Base-by-base conservation (phyloP, 2,329 filamentous ascomycete genomes). In the Parafenestella ontariensis region DNA sequence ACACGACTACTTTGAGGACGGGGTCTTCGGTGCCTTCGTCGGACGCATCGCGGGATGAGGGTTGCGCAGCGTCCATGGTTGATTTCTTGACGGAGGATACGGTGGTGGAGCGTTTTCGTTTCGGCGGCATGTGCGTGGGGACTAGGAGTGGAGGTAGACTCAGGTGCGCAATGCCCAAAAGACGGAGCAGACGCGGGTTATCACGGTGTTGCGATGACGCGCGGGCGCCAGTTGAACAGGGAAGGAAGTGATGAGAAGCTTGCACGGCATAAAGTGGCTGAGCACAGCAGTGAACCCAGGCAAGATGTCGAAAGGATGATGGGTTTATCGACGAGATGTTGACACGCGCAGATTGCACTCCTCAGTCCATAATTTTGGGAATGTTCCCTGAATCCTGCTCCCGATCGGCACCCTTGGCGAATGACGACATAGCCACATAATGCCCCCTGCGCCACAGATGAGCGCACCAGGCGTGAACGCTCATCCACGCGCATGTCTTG, bases 41-140 rank as follows among this genome's bases (percentile, higher is more conserved):
- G 15, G 91, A 94, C 56, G 90, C 90, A 79, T 96, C 91, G 72
- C 90, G 86, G 31, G 91, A 93, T 17, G 90, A 92, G 31, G 89
- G 83, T 74, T 88, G 86, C 63, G 88, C 83, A 45, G 87, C 81
- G 70, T 89, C 83, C 53, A 84, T 79, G 64, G 78, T 71, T 58
- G 81, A 71, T 63, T 82, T 77, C 57, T 82, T 79, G 59, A 79
- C 76, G 26, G 76, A 81, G 62, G 81, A 75, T 18, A 80, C 77
- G 58, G 82, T 84, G 54, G 80, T 79, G 51, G 84, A 85, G 75
- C 93, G 88, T 85, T 96, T 96, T 78, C 93, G 89, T 83, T 96
- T 96, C 67, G 79, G 76, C 54, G 77, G 72, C 74, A 76, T 76
- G 47, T 50, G 57, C 56, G 54, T 48, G 40, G 49, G 36, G 49